Base-by-base conservation (phyloP, 2,329 filamentous ascomycete species). In the Aureobasidium sp. region DNA sequence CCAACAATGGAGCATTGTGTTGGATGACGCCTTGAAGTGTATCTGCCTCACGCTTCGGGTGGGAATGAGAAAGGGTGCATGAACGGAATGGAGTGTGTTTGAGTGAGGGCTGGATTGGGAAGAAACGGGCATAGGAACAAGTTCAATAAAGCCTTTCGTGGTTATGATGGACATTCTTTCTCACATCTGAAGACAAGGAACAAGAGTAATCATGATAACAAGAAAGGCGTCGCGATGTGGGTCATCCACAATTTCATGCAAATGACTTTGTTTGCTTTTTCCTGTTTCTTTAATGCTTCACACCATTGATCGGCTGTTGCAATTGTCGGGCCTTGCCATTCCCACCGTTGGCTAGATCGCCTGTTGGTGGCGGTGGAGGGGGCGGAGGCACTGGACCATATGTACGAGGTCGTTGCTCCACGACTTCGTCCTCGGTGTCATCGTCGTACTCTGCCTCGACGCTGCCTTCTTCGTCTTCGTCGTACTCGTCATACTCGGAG, bases 361-460 rank as follows among this genome's bases (percentile, higher is more conserved):
- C 52, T 37, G 48, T 47, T 14, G 38, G 50, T 16, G 72, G 62
- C 32, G 76, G 70, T 34, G 73, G 74, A 8, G 75, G 75, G 8
- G 77, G 77, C 16, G 75, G 76, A 22, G 75, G 75, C 19, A 74
- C 74, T 58, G 70, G 58, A 65, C 74, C 59, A 68, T 65, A 64
- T 69, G 73, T 62, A 42, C 60, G 56, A 34, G 62, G 60, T 48
- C 61, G 58, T 44, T 59, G 57, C 22, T 64, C 57, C n/a, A 63
- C 58, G 37, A 59, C 60, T 50, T 77, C 76, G 40, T 77, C 77
- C 55, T 81, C 78, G 24, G 79, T 78, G 42, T 85, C 79, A 55
- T 81, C 80, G 62, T 85, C 81, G 62, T 83, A 80, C 61, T 86
- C 81, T 59, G 81, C 81, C 53, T 80, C 80, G 55, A 80, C 81